Conservation (phyloP, 192 early-diverging fungal species). For the Kappamyces sp. region DNA sequence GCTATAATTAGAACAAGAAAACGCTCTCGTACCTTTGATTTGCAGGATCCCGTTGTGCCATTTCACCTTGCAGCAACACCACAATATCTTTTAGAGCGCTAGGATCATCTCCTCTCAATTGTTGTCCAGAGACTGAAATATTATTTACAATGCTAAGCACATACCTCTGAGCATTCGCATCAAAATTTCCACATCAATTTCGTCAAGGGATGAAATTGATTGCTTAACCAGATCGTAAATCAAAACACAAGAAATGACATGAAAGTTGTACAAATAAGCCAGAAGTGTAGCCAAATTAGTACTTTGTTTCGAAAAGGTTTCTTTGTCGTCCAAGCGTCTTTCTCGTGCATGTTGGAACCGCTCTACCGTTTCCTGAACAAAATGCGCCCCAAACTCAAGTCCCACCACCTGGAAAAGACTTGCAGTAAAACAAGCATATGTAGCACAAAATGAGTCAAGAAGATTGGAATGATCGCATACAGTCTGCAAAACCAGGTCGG, state of each 20-base stretch:
- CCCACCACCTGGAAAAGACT: conserved; percentile 76
- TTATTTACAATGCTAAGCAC: conserved; percentile 16
- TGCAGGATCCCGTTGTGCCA: conserved; percentile 33
- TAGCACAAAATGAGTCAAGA: conserved; percentile 83
- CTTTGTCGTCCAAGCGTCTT: conserved; percentile 14
- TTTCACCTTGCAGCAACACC: conserved; percentile 54
- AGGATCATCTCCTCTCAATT: conserved; percentile 90
- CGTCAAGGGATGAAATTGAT: conserved; percentile 64
- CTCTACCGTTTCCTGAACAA: conserved; percentile 28
- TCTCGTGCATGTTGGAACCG: conserved; percentile 16
- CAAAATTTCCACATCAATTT: conserved; percentile 84
- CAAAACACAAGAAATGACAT: conserved; percentile 66
- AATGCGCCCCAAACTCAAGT: conserved; percentile 70
- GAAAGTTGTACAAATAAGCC: conserved; percentile 84
- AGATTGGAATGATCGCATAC: conserved; percentile 80
- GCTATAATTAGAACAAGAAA: conserved; percentile 16
- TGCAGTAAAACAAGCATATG: conserved; percentile 82
- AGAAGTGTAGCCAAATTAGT: conserved; percentile 76
- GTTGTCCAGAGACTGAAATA: conserved; percentile 61
- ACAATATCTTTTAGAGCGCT: conserved; percentile 87
- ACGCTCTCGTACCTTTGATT: conserved; percentile 36
- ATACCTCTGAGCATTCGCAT: conserved; percentile 71
- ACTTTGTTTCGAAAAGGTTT: conserved; percentile 60
- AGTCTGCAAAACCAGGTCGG: conserved; percentile 65
- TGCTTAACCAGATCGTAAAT: conserved; percentile 79